Base-by-base conservation (phyloP, 371 early-diverging fungal species). In the Rhizopus stolonifer region DNA sequence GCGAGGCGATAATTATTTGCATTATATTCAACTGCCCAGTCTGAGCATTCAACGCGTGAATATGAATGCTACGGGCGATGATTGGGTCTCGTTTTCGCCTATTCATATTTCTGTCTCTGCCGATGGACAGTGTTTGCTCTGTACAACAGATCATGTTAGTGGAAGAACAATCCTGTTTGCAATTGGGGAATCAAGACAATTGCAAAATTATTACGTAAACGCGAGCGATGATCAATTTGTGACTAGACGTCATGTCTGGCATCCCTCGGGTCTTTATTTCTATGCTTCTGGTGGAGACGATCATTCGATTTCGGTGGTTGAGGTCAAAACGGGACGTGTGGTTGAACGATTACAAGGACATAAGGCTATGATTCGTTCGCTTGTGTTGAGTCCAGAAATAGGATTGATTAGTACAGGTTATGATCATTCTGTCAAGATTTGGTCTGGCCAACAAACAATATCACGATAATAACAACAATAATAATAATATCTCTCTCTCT, bases 11-110 rank as follows among this genome's bases (percentile, higher is more conserved):
- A 84, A 90, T 61, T 82, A 85, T 48, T 76, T 92, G 11, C 85
- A 88, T 58, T 86, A 86, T 50, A 70, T 90, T 47, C 64, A 79
- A 36, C 50, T 88, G 4, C 54, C 56, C 8, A 62, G 64, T 18
- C 45, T 31, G 22, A 65, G 58, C 32, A 64, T 52, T 32, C 66
- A 60, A 26, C 72, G 72, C 54, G 32, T 64, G 44, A 90, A 89
- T 54, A 84, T 91, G 86, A 92, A 92, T 59, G 61, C 75, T 33
- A 88, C 87, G 66, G 82, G 81, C 17, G 93, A 92, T 60, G 81
- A 85, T 54, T 89, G 90, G 89, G 85, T 92, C 9, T 88, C 89
- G 0, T 92, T 91, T 58, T 87, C 88, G 1, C 84, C 90, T 13
- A 76, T 85, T 73, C 81, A 84, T 60, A 56, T 92, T 24, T 68